Conservation (phyloP, 495 filamentous ascomycete species). For the Tuber melanosporum region DNA sequence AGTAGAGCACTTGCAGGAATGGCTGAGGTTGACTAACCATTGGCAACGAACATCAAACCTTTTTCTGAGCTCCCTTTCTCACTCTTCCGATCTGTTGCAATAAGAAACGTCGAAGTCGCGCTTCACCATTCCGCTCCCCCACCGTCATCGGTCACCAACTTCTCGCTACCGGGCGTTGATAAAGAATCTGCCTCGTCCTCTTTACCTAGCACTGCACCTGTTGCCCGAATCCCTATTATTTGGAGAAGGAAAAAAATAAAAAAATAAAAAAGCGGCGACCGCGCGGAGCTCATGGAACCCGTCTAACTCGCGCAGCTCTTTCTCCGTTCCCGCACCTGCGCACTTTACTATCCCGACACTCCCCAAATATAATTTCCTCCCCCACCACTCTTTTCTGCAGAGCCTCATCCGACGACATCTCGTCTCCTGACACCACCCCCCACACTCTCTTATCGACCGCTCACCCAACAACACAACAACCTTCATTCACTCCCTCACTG, state of each 20-base stretch:
- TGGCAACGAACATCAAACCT: constrained; percentile 21
- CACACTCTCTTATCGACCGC: constrained; percentile 85
- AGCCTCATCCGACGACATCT: constrained; percentile 76
- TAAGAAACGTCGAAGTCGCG: constrained; percentile 35
- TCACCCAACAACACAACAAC: constrained; percentile 79
- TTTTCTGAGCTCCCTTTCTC: constrained; percentile 33
- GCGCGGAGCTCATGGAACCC: constrained; percentile 27
- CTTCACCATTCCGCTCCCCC: constrained; percentile 26
- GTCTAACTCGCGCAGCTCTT: constrained; percentile 26
- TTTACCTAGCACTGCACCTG: neutral
- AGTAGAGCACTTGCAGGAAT: constrained; percentile 27
- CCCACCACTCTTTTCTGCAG: constrained; percentile 68
- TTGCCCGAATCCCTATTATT: neutral
- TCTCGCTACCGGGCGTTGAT: constrained; percentile 31
- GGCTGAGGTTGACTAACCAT: constrained; percentile 7
- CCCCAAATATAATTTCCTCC: constrained; percentile 56
- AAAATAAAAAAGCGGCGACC: neutral
- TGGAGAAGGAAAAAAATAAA: neutral
- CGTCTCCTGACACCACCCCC: constrained; percentile 50
- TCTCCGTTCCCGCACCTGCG: constrained; percentile 12
- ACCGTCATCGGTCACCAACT: constrained; percentile 31
- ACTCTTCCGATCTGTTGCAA: constrained; percentile 32
- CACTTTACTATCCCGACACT: constrained; percentile 30
- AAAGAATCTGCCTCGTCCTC: constrained; percentile 6
- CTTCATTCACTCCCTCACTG: constrained; percentile 51